Evolutionary conservation across 139 green algal genomes (phyloP).

Genomic region (Diplosphaera chodatii): DNA sequence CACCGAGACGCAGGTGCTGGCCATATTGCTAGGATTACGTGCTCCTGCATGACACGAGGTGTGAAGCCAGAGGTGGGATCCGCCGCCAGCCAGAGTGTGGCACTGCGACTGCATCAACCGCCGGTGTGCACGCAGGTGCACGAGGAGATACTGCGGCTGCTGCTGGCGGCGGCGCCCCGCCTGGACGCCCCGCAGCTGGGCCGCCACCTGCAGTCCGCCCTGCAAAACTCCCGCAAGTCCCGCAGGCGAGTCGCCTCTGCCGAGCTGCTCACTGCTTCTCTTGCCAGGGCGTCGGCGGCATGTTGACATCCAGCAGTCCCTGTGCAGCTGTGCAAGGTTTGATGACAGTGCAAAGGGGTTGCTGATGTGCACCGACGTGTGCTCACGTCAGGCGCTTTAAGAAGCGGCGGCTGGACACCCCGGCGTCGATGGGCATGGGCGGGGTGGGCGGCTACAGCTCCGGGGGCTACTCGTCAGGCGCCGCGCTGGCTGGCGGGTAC

Average conservation of each 20-base stretch:
- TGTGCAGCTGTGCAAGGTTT: too few relatives aligned
- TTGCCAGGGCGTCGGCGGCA: too few relatives aligned
- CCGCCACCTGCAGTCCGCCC: constrained; percentile 37
- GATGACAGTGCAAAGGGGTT: too few relatives aligned
- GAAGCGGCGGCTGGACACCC: constrained; percentile 15
- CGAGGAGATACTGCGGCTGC: constrained; percentile 65
- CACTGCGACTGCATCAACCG: background rate
- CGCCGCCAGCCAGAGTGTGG: too few relatives aligned
- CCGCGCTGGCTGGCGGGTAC: background rate
- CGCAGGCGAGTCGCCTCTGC: too few relatives aligned
- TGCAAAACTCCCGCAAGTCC: constrained; percentile 25
- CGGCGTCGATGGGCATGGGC: background rate
- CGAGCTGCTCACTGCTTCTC: too few relatives aligned
- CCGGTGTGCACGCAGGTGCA: constrained; percentile 40
- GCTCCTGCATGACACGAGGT: too few relatives aligned
- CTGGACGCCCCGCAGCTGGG: constrained; percentile 31
- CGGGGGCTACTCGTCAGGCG: background rate
- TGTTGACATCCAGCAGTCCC: too few relatives aligned
- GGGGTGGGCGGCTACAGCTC: background rate
- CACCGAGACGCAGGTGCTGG: constrained; percentile 51
- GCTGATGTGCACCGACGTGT: too few relatives aligned
- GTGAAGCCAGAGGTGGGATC: too few relatives aligned
- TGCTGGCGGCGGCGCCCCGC: constrained; percentile 44
- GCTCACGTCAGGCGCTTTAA: constrained; percentile 29
- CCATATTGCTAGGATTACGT: too few relatives aligned